phyloP scores from a whole-genome alignment of 2,329 filamentous ascomycete species.

The Sporothrix protearum region DNA sequence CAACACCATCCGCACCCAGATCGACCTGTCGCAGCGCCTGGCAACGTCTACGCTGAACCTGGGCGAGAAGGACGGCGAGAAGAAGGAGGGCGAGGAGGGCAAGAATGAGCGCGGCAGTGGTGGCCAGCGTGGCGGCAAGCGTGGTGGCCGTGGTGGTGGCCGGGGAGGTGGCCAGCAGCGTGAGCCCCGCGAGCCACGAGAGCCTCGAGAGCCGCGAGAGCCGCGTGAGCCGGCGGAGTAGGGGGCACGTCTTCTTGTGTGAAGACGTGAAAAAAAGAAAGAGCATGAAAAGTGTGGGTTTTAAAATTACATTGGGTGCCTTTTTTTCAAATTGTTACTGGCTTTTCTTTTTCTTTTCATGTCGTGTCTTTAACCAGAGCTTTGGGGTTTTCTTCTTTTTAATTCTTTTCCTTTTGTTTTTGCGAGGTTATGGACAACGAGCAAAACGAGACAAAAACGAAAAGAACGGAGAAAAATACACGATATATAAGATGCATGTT shows the following conservation, averaged over 20 bases:
- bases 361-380: not conserved
- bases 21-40: conserved; percentile 92
- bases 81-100: conserved; percentile 38
- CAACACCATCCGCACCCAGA: conserved; percentile 98
- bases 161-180: conserved; percentile 50
- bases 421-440: conserved; percentile 14
- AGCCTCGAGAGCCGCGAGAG: conserved; percentile 41
- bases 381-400: not conserved
- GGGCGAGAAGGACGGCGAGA: conserved; percentile 45
- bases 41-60: conserved; percentile 67
- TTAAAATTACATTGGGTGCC: conserved; percentile 16
- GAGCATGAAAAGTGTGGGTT: conserved; percentile 8
- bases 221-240: conserved; percentile 40
- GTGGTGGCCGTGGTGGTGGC: conserved; percentile 39
- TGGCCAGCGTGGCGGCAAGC: conserved; percentile 43
- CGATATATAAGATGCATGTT: not conserved
- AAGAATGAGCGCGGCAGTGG: conserved; percentile 46
- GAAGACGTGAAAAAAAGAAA: not conserved
- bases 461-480: not conserved
- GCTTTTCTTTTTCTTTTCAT: not conserved
- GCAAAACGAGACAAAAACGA: conserved; percentile 9
- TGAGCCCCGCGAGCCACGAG: conserved; percentile 41
- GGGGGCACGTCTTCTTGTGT: not conserved
- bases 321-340: conserved; percentile 2
- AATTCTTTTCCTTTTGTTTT: conserved; percentile 11